Percentiles rank a stretch among this genome's conserved stretches.
Conservation (phyloP, 495 filamentous ascomycete genomes). For the Tetracladium marchalianum region DNA sequence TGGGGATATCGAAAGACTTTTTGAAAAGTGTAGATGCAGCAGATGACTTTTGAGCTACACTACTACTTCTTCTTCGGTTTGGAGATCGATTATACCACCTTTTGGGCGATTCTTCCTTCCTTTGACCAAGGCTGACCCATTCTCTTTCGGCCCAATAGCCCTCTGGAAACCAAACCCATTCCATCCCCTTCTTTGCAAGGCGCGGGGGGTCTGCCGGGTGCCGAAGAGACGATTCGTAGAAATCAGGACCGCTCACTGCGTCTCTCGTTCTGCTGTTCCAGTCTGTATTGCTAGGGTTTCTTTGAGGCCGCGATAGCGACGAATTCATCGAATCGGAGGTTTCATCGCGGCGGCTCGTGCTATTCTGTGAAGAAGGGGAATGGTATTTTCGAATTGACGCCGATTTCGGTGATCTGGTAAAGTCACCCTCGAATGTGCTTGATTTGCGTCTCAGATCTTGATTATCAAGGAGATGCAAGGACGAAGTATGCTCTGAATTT, state of each 20-base stretch:
- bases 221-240: not conserved
- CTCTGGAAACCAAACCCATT: conserved; percentile 48
- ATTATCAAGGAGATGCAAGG: too few relatives aligned
- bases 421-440: too few relatives aligned
- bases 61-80: conserved; percentile 21
- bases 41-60: conserved; percentile 24
- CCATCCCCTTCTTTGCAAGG: conserved; percentile 34
- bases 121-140: not conserved
- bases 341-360: not conserved
- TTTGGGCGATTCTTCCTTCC: conserved; percentile 1
- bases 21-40: conserved; percentile 9
- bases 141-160: conserved; percentile 46
- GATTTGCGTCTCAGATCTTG: too few relatives aligned
- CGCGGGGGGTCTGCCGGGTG: conserved; percentile 34
- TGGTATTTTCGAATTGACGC: too few relatives aligned
- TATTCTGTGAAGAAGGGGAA: not conserved
- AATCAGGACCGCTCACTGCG: not conserved
- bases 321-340: not conserved
- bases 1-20: not conserved
- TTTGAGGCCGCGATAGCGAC: not conserved
- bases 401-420: too few relatives aligned
- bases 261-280: conserved; percentile 4
- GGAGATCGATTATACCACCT: conserved; percentile 21
- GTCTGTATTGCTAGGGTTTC: conserved; percentile 5
- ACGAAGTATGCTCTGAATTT: too few relatives aligned